Evolutionary conservation across 345 rosid species (phyloP).

Genomic region (Populus euphratica): DNA sequence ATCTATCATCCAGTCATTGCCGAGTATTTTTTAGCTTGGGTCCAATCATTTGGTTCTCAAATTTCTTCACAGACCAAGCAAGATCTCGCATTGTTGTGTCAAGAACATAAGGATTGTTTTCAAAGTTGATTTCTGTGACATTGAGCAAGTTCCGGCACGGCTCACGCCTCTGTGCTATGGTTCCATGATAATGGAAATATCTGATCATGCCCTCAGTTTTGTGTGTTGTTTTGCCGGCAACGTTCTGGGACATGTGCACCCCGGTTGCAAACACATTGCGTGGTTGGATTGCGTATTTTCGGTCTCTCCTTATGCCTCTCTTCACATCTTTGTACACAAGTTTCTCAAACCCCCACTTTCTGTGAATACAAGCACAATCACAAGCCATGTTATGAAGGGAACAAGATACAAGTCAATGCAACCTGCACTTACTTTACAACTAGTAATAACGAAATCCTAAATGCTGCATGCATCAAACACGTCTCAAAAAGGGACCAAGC

Average conservation of each 20-base stretch:
- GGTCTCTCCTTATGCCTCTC: conserved; percentile 68
- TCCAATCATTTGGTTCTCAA: conserved; percentile 71
- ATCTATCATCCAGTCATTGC: conserved; percentile 43
- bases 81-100: conserved; percentile 63
- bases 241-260: conserved; percentile 85
- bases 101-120: conserved; percentile 57
- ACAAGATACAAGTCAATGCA: background rate
- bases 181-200: conserved; percentile 89
- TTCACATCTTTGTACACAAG: conserved; percentile 71
- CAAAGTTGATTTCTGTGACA: conserved; percentile 36
- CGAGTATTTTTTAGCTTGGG: conserved; percentile 52
- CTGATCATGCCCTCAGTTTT: conserved; percentile 51
- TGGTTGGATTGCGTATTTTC: conserved; percentile 83
- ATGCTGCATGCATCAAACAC: background rate
- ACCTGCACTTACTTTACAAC: background rate
- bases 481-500: background rate
- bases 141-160: conserved; percentile 65
- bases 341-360: conserved; percentile 97
- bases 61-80: conserved; percentile 53
- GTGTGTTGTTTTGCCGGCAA: conserved; percentile 61
- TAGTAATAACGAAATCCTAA: background rate
- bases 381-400: background rate
- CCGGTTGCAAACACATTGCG: conserved; percentile 68
- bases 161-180: conserved; percentile 63
- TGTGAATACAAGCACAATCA: conserved; percentile 19